These are phyloP conservation scores for Microbotryum violaceum DNA, from an alignment of 1,284 basidiomycete genomes.

Conservation along the genomic window DNA sequence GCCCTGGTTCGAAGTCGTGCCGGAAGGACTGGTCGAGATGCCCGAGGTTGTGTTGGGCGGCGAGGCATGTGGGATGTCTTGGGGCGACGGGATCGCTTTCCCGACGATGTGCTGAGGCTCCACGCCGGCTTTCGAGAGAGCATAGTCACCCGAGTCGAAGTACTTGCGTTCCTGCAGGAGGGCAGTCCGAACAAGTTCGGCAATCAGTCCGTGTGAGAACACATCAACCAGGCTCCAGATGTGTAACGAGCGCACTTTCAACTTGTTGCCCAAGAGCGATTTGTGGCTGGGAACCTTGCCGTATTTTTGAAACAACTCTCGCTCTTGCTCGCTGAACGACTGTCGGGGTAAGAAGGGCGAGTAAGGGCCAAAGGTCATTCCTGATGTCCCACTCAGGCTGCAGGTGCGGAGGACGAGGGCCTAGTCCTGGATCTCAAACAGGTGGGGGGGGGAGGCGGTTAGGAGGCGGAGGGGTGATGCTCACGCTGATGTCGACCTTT, in stretches of 20 bases:
- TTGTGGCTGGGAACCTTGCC: conserved; percentile 42
- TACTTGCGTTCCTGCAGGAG: conserved; percentile 42
- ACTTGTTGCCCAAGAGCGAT: conserved; percentile 40
- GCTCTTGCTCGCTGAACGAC: conserved; percentile 42
- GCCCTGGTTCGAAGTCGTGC: neutral
- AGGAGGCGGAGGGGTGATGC: conserved; percentile 35
- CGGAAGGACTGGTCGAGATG: neutral
- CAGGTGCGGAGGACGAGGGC: neutral
- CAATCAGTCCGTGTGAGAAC: neutral
- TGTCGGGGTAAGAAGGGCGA: conserved; percentile 7
- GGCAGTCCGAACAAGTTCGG: no score
- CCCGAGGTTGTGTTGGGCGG: conserved; percentile 9
- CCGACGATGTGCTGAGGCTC: conserved; percentile 42
- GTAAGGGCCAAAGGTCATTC: neutral
- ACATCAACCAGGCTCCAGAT: no score
- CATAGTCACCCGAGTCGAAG: conserved; percentile 46
- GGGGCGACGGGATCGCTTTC: conserved; percentile 44
- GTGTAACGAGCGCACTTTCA: conserved; percentile 34
- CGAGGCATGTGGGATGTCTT: conserved; percentile 43
- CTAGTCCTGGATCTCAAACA: neutral
- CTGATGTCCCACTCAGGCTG: neutral
- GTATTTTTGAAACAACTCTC: conserved; percentile 42
- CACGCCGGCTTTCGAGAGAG: conserved; percentile 43
- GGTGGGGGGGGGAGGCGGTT: neutral
- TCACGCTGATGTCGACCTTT: conserved; percentile 82